A percentile compares a stretch with the other conserved stretches of the same genome.
phyloP scores from a whole-genome alignment of 129 eudicot species.

The Pittosporum tobira region DNA sequence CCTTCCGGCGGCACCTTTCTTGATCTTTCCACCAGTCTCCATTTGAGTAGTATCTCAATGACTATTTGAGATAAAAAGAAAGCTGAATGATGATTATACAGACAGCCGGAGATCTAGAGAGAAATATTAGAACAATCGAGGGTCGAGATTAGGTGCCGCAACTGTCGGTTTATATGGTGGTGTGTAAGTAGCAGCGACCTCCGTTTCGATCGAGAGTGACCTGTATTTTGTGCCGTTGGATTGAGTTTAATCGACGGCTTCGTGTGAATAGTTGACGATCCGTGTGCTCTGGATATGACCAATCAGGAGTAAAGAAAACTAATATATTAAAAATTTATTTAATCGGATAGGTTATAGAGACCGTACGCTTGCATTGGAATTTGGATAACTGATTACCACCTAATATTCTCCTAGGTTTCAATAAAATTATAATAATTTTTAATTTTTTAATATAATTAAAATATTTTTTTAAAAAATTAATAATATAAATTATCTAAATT shows the following conservation, averaged over 20 bases:
- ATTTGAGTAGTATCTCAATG: not conserved
- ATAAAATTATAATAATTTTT: no score
- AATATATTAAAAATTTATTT: no score
- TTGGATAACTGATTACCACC: no score
- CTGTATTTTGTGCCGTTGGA: not conserved
- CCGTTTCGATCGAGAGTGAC: not conserved
- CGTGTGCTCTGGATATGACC: not conserved
- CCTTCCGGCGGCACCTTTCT: conserved; percentile 26
- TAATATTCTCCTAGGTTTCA: no score
- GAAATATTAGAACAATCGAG: not conserved
- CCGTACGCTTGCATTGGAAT: no score
- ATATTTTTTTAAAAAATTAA: no score
- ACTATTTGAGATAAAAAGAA: not conserved
- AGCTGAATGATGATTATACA: no score
- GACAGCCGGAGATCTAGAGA: not conserved
- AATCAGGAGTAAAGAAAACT: not conserved
- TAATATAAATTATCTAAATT: no score
- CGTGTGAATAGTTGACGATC: not conserved
- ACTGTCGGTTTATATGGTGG: not conserved
- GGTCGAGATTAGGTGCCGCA: not conserved
- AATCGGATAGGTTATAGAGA: no score
- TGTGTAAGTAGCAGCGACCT: not conserved
- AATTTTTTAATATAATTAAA: no score
- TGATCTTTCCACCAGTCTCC: conserved; percentile 16
- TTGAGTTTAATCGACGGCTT: conserved; percentile 4